A percentile compares a stretch with the other conserved stretches of the same genome.
Evolutionary conservation across 2,329 filamentous ascomycete genomes (phyloP).

Genomic region (Phialophora tarda): DNA sequence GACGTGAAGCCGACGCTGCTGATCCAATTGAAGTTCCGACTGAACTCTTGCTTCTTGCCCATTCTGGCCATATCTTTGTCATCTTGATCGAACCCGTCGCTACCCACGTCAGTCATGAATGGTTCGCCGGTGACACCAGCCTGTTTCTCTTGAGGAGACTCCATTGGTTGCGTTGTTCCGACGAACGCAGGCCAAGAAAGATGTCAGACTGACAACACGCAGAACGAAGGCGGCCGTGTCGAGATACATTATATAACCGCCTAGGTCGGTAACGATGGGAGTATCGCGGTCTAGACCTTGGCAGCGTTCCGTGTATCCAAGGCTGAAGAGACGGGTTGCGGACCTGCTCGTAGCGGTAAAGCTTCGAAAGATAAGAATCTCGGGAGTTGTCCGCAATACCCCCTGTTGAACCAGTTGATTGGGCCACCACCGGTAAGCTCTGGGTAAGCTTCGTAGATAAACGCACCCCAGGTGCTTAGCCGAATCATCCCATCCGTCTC

Average conservation of each 20-base stretch:
- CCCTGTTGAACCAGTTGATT: slow-evolving; percentile 9
- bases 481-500: background rate
- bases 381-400: slow-evolving; percentile 6
- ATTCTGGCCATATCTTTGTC: slow-evolving; percentile 20
- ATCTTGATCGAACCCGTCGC: slow-evolving; percentile 14
- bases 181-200: background rate
- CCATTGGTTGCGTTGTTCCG: background rate
- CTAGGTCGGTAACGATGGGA: background rate
- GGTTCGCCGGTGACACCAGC: slow-evolving; percentile 2
- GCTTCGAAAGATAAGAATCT: slow-evolving; percentile 5
- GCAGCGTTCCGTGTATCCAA: slow-evolving; percentile 7
- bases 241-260: background rate
- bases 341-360: slow-evolving; percentile 8
- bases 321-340: background rate
- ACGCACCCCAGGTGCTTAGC: background rate
- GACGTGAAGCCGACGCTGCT: slow-evolving; percentile 24
- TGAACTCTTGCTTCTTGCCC: slow-evolving; percentile 27
- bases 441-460: slow-evolving; percentile 8
- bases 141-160: slow-evolving; percentile 3
- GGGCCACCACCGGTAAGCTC: background rate
- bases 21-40: slow-evolving; percentile 25
- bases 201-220: background rate
- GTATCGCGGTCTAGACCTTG: slow-evolving; percentile 5
- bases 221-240: background rate
- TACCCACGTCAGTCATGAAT: slow-evolving; percentile 8